Evolutionary conservation across 345 rosid genomes (phyloP), one percentile per base, ranked within the genome.

Genomic region (Eucalyptus regnans): DNA sequence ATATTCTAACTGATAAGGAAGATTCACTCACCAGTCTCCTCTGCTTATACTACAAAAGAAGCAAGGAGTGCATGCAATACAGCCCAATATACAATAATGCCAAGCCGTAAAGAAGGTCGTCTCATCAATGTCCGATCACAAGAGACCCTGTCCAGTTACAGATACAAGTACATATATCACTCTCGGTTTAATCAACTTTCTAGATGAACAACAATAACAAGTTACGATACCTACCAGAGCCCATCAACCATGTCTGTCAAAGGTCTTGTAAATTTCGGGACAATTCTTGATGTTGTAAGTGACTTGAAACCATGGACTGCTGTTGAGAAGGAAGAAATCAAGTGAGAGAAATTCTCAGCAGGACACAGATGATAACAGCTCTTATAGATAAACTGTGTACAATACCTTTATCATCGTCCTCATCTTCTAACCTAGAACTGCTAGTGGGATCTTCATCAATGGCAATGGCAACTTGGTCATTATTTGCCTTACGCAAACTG

Each of bases 261-360:
- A 46, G 97, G 98, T 91, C 99, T 93, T 86, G 99, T 92, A 92
- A 96, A 96, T 92, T 92, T 94, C 76, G 99, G 99, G 87, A 95
- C 92, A 88, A 96, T 90, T 93, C 96, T 95, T 50, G 99, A 98
- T 52, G 96, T 92, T 27, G 98, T 90, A 66, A 98, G 98, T 46
- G 97, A 96, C 95, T 95, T 96, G 96, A 97, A 98, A 89, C 99
- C 99, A 93, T 96, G 99, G 91, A 94, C 99, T 96, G 60, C 37
- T 95, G n/a, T 52, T 31, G 90, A 17, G 64, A 50, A 60, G 87
- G 87, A 64, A 86, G 84, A 18, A 46, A 85, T 87, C 49, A 29
- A 86, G 64, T n/a, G 60, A 33, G 64, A 86, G n/a, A 51, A 27
- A 17, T 86, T 46, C 87, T 52, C 66, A 51, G 44, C 87, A 50